Evolutionary conservation across 2,329 filamentous ascomycete species (phyloP), one percentile per base, ranked within the genome.

Genomic region (Beauveria pseudobassiana): DNA sequence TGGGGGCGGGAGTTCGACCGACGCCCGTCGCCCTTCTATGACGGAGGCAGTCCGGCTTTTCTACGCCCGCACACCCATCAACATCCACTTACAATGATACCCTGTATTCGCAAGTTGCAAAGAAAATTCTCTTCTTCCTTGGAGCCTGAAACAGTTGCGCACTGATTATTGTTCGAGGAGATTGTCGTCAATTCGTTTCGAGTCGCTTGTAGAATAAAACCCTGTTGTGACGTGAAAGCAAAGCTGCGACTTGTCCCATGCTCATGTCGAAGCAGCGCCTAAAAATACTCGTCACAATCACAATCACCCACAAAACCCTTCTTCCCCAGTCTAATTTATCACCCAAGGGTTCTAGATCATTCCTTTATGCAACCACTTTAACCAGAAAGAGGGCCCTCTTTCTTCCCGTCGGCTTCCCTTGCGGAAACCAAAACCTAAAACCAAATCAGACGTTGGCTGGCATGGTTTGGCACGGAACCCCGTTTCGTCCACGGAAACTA

Each of bases 301-400:
- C 42, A 45, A 22, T n/a, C 34, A 53, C 51, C 34, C 14, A 24
- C 51, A 42, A 16, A 22, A 9, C 9, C 20, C 22, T 45, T 45
- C 7, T 9, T 45, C 4, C 43, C 43, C 43, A 20, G n/a, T 48
- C 45, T 26, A 24, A 7, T 48, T 16, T 24, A 8, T 43, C 6
- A 30, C 22, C 22, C 18, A n/a, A 42, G 18, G 2, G 52, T 28
- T 53, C 51, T 26, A 43, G 22, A 43, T 24, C 20, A 6, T 45
- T 30, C 24, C 10, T 3, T 30, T 12, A 43, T 55, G 55, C 55
- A 58, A 50, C 30, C 55, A 58, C 55, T 58, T 58, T 50, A 58
- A 42, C 45, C 18, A 20, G 26, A 8, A 34, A 34, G n/a, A 40
- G 18, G 30, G 24, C 20, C 50, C 20, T 38, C 20, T 53, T 43